Conservation (phyloP, 345 rosid genomes). For the Hibiscus syriacus region DNA sequence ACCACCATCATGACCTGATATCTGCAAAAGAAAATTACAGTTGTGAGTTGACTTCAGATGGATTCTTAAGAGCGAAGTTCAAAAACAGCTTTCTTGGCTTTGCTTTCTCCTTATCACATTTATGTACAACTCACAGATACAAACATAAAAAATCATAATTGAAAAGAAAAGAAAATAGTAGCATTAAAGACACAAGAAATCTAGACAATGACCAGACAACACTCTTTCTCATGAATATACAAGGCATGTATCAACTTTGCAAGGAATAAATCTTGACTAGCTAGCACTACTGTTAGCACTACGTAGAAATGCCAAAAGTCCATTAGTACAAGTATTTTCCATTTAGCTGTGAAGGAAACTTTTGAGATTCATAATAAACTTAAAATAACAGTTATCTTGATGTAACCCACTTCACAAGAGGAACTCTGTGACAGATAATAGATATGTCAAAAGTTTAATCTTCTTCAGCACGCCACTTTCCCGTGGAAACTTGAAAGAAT, state of each 20-base stretch:
- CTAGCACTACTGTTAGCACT: background rate
- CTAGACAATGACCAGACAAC: background rate
- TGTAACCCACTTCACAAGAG: background rate
- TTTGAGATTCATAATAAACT: background rate
- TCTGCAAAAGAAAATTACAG: conserved; percentile 35
- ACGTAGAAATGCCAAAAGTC: background rate
- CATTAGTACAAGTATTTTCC: background rate
- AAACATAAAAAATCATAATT: background rate
- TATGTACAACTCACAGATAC: background rate
- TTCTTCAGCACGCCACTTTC: background rate
- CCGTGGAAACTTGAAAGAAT: background rate
- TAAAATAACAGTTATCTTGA: background rate
- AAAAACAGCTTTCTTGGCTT: background rate
- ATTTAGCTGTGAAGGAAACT: background rate
- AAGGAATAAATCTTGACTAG: background rate
- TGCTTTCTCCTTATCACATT: background rate
- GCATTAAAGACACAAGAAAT: background rate
- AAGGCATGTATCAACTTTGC: background rate
- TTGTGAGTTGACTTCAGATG: background rate
- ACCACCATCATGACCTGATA: conserved; percentile 99
- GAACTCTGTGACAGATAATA: background rate
- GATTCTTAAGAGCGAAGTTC: background rate
- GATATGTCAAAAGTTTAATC: background rate
- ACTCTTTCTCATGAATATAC: background rate
- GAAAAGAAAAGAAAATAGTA: background rate